Evolutionary conservation across 768 basidiomycete genomes (phyloP), one percentile per base, ranked within the genome.

Genomic region (Ephemerocybe angulata): DNA sequence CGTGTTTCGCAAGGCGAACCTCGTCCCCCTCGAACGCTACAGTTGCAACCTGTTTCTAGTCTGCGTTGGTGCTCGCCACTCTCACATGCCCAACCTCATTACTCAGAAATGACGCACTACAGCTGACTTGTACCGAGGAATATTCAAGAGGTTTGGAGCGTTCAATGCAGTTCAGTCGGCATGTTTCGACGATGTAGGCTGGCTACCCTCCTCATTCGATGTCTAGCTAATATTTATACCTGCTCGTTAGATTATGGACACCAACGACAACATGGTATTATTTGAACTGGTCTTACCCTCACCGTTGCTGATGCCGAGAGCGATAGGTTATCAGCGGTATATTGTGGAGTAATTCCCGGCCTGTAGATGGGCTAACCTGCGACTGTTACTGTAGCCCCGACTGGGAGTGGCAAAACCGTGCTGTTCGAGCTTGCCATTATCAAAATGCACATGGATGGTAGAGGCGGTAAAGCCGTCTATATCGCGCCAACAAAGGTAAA

Each of bases 361-460:
- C 1, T 11, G n/a, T 10, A n/a, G 27, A 21, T 19, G 15, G 12
- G 11, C 2, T 27, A 15, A 19, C 28, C 33, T 8, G 27, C 17
- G 58, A 15, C 27, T 44, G 57, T 31, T 35, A 27, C 47, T n/a
- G 8, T 64, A 93, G 95, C 96, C 2, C 97, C 97, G 0, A 98
- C 97, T 13, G 93, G 95, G 27, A 91, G 92, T 49, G 97, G 97
- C 27, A 98, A 98, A 70, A 99, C 97, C 0, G 92, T 89, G 8
- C 71, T 98, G 27, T 99, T 98, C 61, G 97, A 99, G 65, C 73
- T 99, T 13, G 84, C 90, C 2, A 89, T 98, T 52, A 82, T 98
- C 49, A 83, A 83, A 28, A 72, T 73, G 49, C 69, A 79, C 48
- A 70, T 74, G 7, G 62, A 69, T 48, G 66, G 67, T 66, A 25